Base-by-base conservation (phyloP, 1,284 basidiomycete genomes). In the Pyrrhoderma lamaoense region DNA sequence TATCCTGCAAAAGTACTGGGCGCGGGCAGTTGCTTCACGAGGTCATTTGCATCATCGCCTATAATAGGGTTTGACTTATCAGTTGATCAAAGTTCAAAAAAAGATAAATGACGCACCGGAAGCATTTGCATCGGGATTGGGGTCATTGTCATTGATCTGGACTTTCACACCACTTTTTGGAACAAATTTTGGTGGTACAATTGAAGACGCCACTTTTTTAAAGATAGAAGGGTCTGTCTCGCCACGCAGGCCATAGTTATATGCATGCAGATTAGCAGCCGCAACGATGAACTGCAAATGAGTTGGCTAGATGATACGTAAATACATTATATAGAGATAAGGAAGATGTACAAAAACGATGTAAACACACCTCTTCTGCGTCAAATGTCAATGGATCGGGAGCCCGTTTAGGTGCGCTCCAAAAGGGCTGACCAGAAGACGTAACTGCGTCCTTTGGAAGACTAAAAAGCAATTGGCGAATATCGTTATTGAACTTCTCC, bases 401-500 rank as follows among this genome's bases (percentile, higher is more conserved):
- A 2, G 95, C 96, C 55, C 96, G 84, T 76, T 99, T 99, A 3
- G 96, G 96, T 13, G 94, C 93, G 60, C 89, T 92, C 92, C 92
- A 95, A 77, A 95, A 95, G 21, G 92, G 93, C 62, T 94, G 92
- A 3, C 94, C 94, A 21, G 84, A 88, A 63, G 80, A 90, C 13
- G 93, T 93, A 52, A 85, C 67, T 52, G 90, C 85, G 66, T 99
- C 96, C 65, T 92, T 93, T 5, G 96, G 96, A 60, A 99, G 73
- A 67, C 92, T 97, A 76, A 81, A 93, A 44, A 99, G 68, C 39
- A 99, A 72, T 68, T 99, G 96, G 58, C 82, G 84, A 65, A 99
- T 99, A 52, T 89, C 82, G 67, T 97, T 95, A 72, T 82, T 88
- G 67, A 92, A 99, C 68, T 92, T 92, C 57, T 87, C 82, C 72